Conservation (phyloP, 1,139 yeast genomes). For the Lodderomyces oxycetoniae region DNA sequence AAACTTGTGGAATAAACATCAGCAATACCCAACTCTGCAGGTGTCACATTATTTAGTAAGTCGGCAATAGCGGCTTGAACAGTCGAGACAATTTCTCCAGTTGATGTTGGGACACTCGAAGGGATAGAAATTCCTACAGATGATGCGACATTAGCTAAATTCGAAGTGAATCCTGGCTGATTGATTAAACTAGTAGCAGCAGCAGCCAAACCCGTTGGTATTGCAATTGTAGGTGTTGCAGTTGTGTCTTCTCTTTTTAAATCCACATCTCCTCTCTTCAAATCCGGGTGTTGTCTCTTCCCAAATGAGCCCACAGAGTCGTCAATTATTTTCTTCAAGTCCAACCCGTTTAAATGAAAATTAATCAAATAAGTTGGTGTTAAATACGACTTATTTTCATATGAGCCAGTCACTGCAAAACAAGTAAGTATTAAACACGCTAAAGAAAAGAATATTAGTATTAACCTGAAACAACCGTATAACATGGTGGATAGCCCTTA, state of each 20-base stretch:
- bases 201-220: slow-evolving; percentile 4
- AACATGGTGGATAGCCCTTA: no score
- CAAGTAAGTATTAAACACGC: slow-evolving; percentile 32
- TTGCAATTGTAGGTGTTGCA: slow-evolving; percentile 3
- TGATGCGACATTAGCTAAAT: slow-evolving; percentile 8
- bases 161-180: slow-evolving; percentile 2
- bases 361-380: slow-evolving; percentile 36
- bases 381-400: slow-evolving; percentile 30
- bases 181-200: slow-evolving; percentile 9
- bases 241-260: slow-evolving; percentile 10
- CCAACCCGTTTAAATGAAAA: slow-evolving; percentile 32
- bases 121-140: slow-evolving; percentile 4
- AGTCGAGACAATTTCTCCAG: slow-evolving; percentile 11
- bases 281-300: background rate
- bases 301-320: slow-evolving; percentile 1
- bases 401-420: slow-evolving; percentile 43
- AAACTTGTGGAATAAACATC: slow-evolving; percentile 60
- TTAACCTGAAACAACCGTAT: slow-evolving; percentile 33
- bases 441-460: slow-evolving; percentile 32
- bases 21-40: slow-evolving; percentile 46
- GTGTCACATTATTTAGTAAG: slow-evolving; percentile 17
- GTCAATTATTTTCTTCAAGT: slow-evolving; percentile 29
- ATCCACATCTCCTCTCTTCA: slow-evolving; percentile 2
- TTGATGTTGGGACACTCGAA: slow-evolving; percentile 1
- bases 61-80: slow-evolving; percentile 13